phyloP scores from a whole-genome alignment of 306 rosid species.

The Begonia masoniana region DNA sequence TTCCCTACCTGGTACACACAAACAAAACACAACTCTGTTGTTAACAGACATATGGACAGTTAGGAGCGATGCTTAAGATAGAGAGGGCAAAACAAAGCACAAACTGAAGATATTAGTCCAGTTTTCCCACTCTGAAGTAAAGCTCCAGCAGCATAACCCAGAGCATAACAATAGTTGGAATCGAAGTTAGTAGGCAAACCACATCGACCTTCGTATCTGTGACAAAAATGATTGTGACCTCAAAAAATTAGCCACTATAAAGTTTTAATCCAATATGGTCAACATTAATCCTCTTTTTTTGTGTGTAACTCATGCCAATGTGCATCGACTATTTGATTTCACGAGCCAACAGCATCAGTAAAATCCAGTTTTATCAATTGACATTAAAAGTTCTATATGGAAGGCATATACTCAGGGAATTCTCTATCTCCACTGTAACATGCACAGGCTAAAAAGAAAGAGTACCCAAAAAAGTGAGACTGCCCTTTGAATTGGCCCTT shows the following conservation, averaged over 20 bases:
- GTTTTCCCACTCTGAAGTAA: slow-evolving; percentile 87
- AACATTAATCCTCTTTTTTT: no score
- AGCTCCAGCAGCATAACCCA: slow-evolving; percentile 91
- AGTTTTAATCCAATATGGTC: no score
- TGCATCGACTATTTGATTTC: no score
- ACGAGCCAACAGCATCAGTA: no score
- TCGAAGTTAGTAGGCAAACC: slow-evolving; percentile 97
- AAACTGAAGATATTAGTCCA: slow-evolving; percentile 89
- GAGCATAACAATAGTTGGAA: slow-evolving; percentile 81
- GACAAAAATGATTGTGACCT: not conserved
- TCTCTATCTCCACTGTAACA: no score
- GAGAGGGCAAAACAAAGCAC: slow-evolving; percentile 15
- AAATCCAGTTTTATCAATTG: no score
- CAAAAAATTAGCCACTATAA: no score
- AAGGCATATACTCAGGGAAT: no score
- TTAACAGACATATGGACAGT: no score
- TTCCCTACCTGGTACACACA: slow-evolving; percentile 60
- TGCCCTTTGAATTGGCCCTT: slow-evolving; percentile 58
- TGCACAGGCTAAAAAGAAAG: not conserved
- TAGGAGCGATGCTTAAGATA: not conserved
- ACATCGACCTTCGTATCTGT: slow-evolving; percentile 94
- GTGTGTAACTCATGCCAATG: no score
- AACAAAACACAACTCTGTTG: no score
- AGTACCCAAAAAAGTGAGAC: slow-evolving; percentile 98
- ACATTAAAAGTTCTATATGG: no score